Percentiles rank a stretch among this genome's conserved stretches.
These are phyloP conservation scores for Ophiognomonia clavigignenti-juglandacearum DNA, from an alignment of 2,329 filamentous ascomycete species.

Conservation along the genomic window DNA sequence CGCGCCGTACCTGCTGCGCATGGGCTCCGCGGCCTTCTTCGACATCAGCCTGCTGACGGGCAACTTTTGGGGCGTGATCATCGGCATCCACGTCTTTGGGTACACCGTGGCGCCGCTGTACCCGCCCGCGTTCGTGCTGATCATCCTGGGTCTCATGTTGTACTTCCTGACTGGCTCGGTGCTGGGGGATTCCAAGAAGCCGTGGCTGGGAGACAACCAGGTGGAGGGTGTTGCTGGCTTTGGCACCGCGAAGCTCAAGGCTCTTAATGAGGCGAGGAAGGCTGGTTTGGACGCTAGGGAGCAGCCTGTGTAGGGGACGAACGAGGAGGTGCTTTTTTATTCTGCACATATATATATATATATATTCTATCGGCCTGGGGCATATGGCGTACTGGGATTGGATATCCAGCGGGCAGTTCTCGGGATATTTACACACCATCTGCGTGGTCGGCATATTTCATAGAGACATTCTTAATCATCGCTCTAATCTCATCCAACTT, in stretches of 20 bases:
- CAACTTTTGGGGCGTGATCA: constrained; percentile 96
- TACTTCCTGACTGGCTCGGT: constrained; percentile 84
- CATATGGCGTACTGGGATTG: no score
- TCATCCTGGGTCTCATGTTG: constrained; percentile 76
- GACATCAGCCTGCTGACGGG: constrained; percentile 91
- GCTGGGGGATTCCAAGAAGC: constrained; percentile 86
- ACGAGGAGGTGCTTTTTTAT: background rate
- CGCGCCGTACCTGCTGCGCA: constrained; percentile 81
- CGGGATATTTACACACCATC: no score
- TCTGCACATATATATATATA: no score
- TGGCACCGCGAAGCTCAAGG: constrained; percentile 79
- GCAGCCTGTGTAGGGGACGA: constrained; percentile 5
- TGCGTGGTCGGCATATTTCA: no score
- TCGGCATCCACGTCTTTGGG: constrained; percentile 83
- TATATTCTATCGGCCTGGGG: no score
- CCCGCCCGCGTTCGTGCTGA: constrained; percentile 90
- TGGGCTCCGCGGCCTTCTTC: constrained; percentile 90
- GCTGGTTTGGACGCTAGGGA: constrained; percentile 25
- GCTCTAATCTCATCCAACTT: no score
- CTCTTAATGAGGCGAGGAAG: constrained; percentile 52
- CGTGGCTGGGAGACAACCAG: constrained; percentile 88
- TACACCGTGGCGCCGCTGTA: constrained; percentile 83
- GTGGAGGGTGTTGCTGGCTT: constrained; percentile 73
- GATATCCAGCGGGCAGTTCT: no score
- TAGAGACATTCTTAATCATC: no score